A percentile compares a stretch with the other conserved stretches of the same genome.
Evolutionary conservation across 306 rosid genomes (phyloP).

Genomic region (Malus domestica): ASM211411v1 NC_041795.1:27591001-27591500

Average conservation of each 20-base stretch:
- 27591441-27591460: background rate
- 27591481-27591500: too few species aligned
- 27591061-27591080: background rate
- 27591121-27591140: background rate
- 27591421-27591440: background rate
- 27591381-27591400: background rate
- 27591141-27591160: background rate
- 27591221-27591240: slow-evolving; percentile 28
- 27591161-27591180: slow-evolving; percentile 1
- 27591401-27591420: background rate
- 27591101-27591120: background rate
- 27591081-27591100: too few species aligned
- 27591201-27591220: slow-evolving; percentile 33
- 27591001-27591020: too few species aligned
- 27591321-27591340: slow-evolving; percentile 9
- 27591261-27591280: slow-evolving; percentile 54
- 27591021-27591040: background rate
- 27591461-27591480: background rate
- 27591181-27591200: slow-evolving; percentile 24
- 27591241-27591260: slow-evolving; percentile 71
- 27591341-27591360: background rate
- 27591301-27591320: slow-evolving; percentile 27
- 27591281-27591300: slow-evolving; percentile 71
- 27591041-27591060: background rate
- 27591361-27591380: background rate